Percentiles rank a stretch among this genome's conserved stretches.
These are phyloP conservation scores for Coemansia sp. DNA, from an alignment of 192 early-diverging fungal genomes.

Conservation along the genomic window DNA sequence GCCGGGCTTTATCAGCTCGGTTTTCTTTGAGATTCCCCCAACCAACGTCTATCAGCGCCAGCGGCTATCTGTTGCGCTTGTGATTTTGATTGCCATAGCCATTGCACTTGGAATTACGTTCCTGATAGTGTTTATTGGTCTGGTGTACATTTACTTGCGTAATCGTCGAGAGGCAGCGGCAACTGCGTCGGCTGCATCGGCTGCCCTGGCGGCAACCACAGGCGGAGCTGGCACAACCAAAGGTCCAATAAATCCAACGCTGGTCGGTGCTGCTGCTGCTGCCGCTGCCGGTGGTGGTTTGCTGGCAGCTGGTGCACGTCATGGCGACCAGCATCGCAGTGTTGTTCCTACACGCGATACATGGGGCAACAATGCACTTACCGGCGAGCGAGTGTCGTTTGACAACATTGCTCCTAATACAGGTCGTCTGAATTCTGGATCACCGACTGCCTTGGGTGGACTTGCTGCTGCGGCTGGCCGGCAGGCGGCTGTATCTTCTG, in stretches of 20 bases:
- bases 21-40: constrained; percentile 52
- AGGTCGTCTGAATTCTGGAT: constrained; percentile 39
- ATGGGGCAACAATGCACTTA: constrained; percentile 30
- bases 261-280: constrained; percentile 18
- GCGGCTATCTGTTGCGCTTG: constrained; percentile 57
- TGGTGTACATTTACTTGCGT: constrained; percentile 59
- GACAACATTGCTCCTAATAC: constrained; percentile 46
- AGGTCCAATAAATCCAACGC: constrained; percentile 14
- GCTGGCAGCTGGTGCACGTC: constrained; percentile 21
- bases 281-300: constrained; percentile 23
- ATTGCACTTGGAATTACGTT: constrained; percentile 67
- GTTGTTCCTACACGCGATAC: constrained; percentile 24
- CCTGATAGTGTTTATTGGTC: constrained; percentile 60
- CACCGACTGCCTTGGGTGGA: constrained; percentile 32
- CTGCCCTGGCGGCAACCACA: constrained; percentile 46
- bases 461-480: constrained; percentile 40
- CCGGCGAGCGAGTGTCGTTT: constrained; percentile 49
- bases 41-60: constrained; percentile 49
- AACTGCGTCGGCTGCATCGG: constrained; percentile 51
- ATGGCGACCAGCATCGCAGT: constrained; percentile 13
- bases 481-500: constrained; percentile 44
- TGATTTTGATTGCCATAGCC: constrained; percentile 68
- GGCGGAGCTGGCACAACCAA: constrained; percentile 33
- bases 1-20: constrained; percentile 35
- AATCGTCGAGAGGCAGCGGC: constrained; percentile 55